phyloP scores from a whole-genome alignment of 2,329 filamentous ascomycete species.

The Trichoderma brevicompactum region DNA sequence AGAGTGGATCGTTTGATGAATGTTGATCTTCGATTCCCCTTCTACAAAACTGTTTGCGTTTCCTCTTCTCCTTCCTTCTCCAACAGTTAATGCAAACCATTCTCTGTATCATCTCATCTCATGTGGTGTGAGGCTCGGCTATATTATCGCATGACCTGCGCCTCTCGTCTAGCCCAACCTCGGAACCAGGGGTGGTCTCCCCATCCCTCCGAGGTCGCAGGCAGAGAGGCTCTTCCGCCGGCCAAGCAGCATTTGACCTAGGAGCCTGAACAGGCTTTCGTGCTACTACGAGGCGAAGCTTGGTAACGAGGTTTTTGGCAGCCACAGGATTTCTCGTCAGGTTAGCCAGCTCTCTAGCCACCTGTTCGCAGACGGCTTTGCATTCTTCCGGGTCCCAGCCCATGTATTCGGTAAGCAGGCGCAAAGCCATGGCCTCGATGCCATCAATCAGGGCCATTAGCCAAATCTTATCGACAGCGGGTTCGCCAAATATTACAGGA shows the following conservation, averaged over 20 bases:
- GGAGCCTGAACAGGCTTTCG: conserved; percentile 52
- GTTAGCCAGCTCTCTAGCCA: conserved; percentile 53
- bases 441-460: conserved; percentile 56
- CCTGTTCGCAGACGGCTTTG: conserved; percentile 51
- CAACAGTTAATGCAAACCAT: neutral
- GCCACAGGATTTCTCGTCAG: conserved; percentile 53
- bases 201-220: neutral
- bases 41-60: too few species aligned
- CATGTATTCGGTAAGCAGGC: conserved; percentile 57
- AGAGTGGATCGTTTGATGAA: too few species aligned
- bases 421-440: conserved; percentile 54
- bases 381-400: conserved; percentile 57
- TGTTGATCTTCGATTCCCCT: too few species aligned
- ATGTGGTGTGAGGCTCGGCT: neutral
- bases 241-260: conserved; percentile 9
- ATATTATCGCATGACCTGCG: neutral
- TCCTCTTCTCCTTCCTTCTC: neutral
- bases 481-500: conserved; percentile 52
- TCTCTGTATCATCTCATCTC: neutral
- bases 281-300: conserved; percentile 54
- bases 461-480: conserved; percentile 57
- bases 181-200: neutral
- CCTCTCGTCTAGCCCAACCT: neutral
- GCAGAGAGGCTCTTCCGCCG: conserved; percentile 3
- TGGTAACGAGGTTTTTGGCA: conserved; percentile 50